Base-by-base conservation (phyloP, 495 filamentous ascomycete genomes). In the Aspergillus heteromorphus region DNA sequence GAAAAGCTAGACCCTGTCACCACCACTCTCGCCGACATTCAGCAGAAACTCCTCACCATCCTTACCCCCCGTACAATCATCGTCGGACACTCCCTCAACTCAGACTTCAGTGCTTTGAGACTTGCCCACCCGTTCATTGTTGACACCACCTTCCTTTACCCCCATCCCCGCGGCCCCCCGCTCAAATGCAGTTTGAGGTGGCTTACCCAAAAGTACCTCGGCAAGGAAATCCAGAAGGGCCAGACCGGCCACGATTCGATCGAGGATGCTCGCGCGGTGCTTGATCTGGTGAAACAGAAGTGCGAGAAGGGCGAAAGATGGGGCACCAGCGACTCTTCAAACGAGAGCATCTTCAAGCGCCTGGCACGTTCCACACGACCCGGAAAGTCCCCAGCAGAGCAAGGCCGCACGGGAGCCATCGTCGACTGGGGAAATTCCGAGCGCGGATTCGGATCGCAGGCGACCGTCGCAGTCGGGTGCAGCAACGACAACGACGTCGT, bases 261-360 rank as follows among this genome's bases (percentile, higher is more conserved):
- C 61, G 95, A 98, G 71, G 93, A 98, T 65, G 89, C 93, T 13
- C 82, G 78, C 41, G 90, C 93, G 2, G 92, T 88, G 52, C 81
- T 98, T 14, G 95, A 98, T 58, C 83, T 98, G 1, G 83, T 96
- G 9, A 96, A 92, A 65, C 83, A 88, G 66, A 98, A 98, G 67
- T 96, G 95, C 65, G 91, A 97, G 62, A 90, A 87, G 61, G 93
- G 95, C 38, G 84, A 84, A 45, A 70, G 72, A 29, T 98, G 91
- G 85, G 93, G 89, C 8, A 86, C 84, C 0, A 80, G 78, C 48
- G 91, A 92, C 19, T 73, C 79, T 5, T 84, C 80, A 38, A 83
- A 81, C 18, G 93, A 98, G 65, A 87, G 86, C 50, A 85, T 98
- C 34, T 97, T 97, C 77, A 89, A 85, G 58, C 83, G 95, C 2